Percentiles rank a stretch among this genome's conserved stretches.
Conservation (phyloP, 768 basidiomycete species). For the Thelephora ganbajun region DNA sequence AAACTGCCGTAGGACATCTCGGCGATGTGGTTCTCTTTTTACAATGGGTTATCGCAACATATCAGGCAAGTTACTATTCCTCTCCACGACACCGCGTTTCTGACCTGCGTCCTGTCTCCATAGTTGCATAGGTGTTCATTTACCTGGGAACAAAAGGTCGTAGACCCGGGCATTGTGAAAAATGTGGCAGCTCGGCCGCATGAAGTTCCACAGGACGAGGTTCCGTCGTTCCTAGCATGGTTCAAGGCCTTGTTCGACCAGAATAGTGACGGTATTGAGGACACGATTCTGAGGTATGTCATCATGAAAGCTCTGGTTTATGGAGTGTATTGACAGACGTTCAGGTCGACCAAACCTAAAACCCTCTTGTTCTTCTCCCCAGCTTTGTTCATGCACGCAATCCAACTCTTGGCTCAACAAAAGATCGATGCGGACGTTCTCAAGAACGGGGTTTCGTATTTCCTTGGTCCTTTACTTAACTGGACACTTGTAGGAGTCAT, state of each 20-base stretch:
- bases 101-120: constrained; percentile 8
- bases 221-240: constrained; percentile 32
- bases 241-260: constrained; percentile 68
- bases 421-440: constrained; percentile 58
- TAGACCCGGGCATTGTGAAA: not conserved
- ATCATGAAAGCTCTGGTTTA: not conserved
- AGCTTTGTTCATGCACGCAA: constrained; percentile 51
- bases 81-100: constrained; percentile 16
- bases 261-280: constrained; percentile 71
- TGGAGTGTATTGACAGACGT: too few relatives aligned
- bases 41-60: constrained; percentile 52
- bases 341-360: constrained; percentile 58
- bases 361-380: constrained; percentile 54
- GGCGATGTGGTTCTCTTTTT: constrained; percentile 70
- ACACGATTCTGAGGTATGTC: constrained; percentile 37
- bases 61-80: constrained; percentile 30
- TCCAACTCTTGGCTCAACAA: constrained; percentile 28
- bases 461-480: constrained; percentile 54
- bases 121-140: constrained; percentile 20
- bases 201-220: constrained; percentile 12
- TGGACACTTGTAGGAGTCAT: constrained; percentile 75
- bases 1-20: constrained; percentile 64
- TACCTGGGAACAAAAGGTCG: not conserved
- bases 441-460: constrained; percentile 66
- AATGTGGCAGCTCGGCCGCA: not conserved